phyloP scores from a whole-genome alignment of 208 protist genomes.

The Acanthamoeba castellanii region DNA sequence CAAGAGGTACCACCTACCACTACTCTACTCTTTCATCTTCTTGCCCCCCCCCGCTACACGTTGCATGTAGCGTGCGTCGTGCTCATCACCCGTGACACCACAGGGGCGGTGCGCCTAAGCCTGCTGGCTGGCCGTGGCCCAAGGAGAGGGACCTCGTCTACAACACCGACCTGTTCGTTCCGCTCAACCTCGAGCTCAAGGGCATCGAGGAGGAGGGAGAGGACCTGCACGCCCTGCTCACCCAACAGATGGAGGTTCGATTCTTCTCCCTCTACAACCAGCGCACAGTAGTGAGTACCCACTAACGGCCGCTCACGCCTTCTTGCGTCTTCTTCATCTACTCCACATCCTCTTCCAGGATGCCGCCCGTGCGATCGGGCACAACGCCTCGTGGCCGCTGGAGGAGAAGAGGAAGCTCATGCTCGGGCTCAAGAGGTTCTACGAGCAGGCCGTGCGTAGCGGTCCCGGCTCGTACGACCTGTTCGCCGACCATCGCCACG shows the following conservation, averaged over 20 bases:
- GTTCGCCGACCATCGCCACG: slow-evolving; percentile 7
- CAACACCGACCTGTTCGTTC: slow-evolving; percentile 10
- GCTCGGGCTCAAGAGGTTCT: not conserved
- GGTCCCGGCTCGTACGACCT: not conserved
- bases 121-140: not conserved
- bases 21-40: not conserved
- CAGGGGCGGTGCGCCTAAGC: not conserved
- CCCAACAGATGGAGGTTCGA: not conserved
- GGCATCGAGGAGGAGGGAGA: slow-evolving; percentile 17
- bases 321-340: not conserved
- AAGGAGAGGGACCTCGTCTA: slow-evolving; percentile 41
- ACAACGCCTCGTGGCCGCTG: slow-evolving; percentile 22
- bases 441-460: not conserved
- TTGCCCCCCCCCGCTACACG: not conserved
- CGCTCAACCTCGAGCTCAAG: slow-evolving; percentile 13
- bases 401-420: slow-evolving; percentile 43
- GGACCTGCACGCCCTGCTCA: slow-evolving; percentile 26
- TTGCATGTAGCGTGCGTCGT: not conserved
- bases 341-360: not conserved
- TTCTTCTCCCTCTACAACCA: not conserved
- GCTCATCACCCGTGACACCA: not conserved
- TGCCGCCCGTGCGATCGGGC: not conserved
- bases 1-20: not conserved
- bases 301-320: not conserved
- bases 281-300: not conserved